Conservation (phyloP, 2,329 filamentous ascomycete genomes). For the Fusarium caatingaense region DNA sequence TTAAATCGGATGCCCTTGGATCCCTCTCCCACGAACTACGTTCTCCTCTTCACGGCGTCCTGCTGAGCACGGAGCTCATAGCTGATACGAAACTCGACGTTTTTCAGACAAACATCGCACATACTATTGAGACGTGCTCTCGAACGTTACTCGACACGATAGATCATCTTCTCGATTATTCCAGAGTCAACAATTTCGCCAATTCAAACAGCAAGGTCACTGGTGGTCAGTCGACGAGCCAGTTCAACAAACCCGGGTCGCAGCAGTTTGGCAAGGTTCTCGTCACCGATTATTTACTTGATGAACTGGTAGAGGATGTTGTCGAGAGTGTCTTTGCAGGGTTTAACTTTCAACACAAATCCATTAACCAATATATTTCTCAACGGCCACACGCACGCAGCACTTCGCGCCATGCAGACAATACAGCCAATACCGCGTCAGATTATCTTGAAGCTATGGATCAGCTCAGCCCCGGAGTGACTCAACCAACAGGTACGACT, state of each 20-base stretch:
- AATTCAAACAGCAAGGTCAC: background rate
- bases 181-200: background rate
- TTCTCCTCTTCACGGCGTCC: constrained; percentile 5
- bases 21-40: constrained; percentile 5
- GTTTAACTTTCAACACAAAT: background rate
- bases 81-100: background rate
- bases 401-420: background rate
- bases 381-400: background rate
- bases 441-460: constrained; percentile 1
- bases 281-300: background rate
- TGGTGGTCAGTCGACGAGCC: rapidly evolving
- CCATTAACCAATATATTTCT: background rate
- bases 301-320: background rate
- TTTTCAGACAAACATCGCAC: background rate
- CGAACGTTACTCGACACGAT: background rate
- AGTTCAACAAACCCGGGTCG: background rate
- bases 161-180: constrained; percentile 4
- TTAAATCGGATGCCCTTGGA: constrained; percentile 2
- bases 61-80: background rate
- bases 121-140: constrained; percentile 8
- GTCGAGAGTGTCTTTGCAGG: constrained; percentile 14
- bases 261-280: background rate
- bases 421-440: background rate
- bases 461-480: background rate
- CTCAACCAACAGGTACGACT: too few relatives aligned